Evolutionary conservation across 208 protist genomes (phyloP), one percentile per base, ranked within the genome.

Genomic region (Vickermania spadyakhi): DNA sequence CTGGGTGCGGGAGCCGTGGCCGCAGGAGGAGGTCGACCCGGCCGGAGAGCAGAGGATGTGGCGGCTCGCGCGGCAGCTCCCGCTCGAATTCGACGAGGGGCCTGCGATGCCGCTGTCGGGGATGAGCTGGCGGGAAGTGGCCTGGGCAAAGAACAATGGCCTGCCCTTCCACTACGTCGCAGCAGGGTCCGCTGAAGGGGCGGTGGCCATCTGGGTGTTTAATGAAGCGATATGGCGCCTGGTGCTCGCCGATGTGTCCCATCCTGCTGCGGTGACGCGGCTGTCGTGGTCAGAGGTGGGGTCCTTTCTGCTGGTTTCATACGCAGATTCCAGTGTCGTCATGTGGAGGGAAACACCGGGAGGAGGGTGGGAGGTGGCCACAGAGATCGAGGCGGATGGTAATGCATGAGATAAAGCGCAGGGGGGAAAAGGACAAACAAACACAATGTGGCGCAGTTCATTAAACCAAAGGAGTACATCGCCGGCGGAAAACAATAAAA

Each of bases 251-350:
- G 21, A 28, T 7, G 7, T 23, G 13, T 55, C 51, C 13, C 51
- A 22, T 7, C 13, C n/a, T 22, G 51, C 51, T 26, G 58, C 53
- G 51, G 75, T 95, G 28, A 89, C 85, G 56, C 73, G 77, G 42
- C 73, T 95, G 26, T 91, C 85, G 31, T 95, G 89, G 85, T 95
- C 89, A 27, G 60, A 75, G 28, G 70, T 81, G 22, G 89, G 89
- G 3, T 91, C 81, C 1, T 87, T 93, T 56, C 58, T 95, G 23
- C 68, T 91, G 29, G 81, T 90, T 3, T 91, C 82, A 28, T 83
- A 77, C 63, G 83, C 79, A 11, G 79, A 91, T 58, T 82, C 81
- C 29, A 86, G 77, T 11, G 77, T 74, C 22, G 73, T 70, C 52
- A 81, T 92, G 75, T 95, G 79, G 76, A 78, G 77, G 64, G 83